Evolutionary conservation across 1,284 basidiomycete genomes (phyloP), one percentile per base, ranked within the genome.

Genomic region (Irpex lacteus): DNA sequence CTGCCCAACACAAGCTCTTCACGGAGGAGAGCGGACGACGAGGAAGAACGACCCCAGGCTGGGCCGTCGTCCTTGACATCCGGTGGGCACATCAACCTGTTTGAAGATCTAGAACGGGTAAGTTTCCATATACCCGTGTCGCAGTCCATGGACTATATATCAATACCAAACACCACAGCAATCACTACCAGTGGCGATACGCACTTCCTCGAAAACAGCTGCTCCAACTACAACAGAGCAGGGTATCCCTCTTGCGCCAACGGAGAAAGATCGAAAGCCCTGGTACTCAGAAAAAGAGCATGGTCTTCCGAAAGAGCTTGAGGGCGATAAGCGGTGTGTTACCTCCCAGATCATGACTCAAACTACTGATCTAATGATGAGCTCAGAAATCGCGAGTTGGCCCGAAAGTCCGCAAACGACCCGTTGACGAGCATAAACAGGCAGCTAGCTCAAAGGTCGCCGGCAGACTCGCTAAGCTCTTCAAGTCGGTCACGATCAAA

Each of bases 341-440:
- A 49, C 4, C 15, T 40, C 55, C 57, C 8, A 40, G 50, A 7
- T 11, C 15, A 8, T 34, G 9, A 9, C 36, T 47, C 11, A 34
- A n/a, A 32, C 13, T n/a, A 9, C 38, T 55, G 26, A 44, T 13
- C 8, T 18, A n/a, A 34, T 7, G 9, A 8, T 19, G 4, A 26
- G 26, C 26, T 26, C 44, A 91, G 90, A 68, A 78, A 79, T 63
- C 84, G 87, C 47, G 91, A 92, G 66, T 76, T 85, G 6, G 80
- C 78, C 2, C 82, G 83, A 7, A 91, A 92, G 72, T 82, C 82
- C 0, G 78, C 76, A 6, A 81, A 88, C 59, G 91, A 93, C 71
- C 91, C 91, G 3, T 80, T 93, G 4, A 87, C 89, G 2, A 85
- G 86, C 7, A 92, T 93, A 68, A 87, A 86, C n/a, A 80, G 84